A percentile compares a stretch with the other conserved stretches of the same genome.
Conservation (phyloP, 2,329 filamentous ascomycete species). For the Trichoderma sp. region DNA sequence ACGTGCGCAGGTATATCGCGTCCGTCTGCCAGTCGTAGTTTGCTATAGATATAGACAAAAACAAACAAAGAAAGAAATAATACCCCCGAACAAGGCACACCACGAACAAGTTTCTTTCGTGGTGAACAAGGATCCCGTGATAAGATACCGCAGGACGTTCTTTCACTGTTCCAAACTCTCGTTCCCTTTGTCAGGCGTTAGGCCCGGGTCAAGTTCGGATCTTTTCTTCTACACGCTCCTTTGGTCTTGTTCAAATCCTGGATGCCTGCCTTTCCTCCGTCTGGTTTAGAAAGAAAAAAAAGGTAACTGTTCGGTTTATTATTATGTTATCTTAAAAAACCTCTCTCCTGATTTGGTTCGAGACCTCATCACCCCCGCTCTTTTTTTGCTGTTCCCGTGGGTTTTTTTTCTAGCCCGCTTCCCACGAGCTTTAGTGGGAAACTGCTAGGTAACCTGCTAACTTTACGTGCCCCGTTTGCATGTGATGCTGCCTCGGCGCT, state of each 20-base stretch:
- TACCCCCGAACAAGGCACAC: not conserved
- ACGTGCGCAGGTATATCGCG: not conserved
- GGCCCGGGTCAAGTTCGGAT: not conserved
- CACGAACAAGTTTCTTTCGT: not conserved
- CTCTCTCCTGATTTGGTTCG: not conserved
- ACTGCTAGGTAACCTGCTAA: not conserved
- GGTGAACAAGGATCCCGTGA: not conserved
- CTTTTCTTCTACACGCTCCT: not conserved
- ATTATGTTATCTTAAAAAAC: not conserved
- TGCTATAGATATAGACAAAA: not conserved
- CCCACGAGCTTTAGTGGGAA: not conserved
- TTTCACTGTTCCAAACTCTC: not conserved
- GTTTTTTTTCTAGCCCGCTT: not conserved
- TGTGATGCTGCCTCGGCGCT: constrained; percentile 8
- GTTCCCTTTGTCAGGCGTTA: not conserved
- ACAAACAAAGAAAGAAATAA: not conserved
- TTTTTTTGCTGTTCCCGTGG: not conserved
- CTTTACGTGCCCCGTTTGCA: not conserved
- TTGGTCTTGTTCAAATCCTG: not conserved
- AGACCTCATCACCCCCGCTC: not conserved
- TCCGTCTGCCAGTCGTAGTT: not conserved
- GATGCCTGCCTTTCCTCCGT: not conserved
- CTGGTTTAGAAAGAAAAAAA: not conserved
- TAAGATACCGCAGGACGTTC: not conserved
- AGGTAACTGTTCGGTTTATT: not conserved